Evolutionary conservation across 805 yeast species (phyloP).

Genomic region (Teunomyces barrocoloradensis): DNA sequence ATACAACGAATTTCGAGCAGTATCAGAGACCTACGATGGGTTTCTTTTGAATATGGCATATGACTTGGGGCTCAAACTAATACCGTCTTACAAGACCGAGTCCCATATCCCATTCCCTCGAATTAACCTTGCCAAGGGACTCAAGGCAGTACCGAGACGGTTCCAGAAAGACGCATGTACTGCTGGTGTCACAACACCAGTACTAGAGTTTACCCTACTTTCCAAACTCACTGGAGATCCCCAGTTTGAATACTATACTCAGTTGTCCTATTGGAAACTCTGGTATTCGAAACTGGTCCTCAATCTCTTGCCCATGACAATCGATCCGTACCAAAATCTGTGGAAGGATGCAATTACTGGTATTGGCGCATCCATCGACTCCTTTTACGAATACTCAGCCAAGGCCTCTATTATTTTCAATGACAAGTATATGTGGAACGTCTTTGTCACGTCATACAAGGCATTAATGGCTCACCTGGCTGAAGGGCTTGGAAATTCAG

Average conservation of each 20-base stretch:
- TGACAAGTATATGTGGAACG: slow-evolving; percentile 63
- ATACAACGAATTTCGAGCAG: slow-evolving; percentile 33
- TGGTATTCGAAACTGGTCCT: slow-evolving; percentile 66
- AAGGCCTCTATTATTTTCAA: slow-evolving; percentile 69
- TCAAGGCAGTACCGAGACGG: slow-evolving; percentile 39
- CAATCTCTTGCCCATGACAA: slow-evolving; percentile 74
- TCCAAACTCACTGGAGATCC: slow-evolving; percentile 74
- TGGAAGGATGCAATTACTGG: slow-evolving; percentile 69
- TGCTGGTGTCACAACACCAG: slow-evolving; percentile 83
- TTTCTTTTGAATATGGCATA: slow-evolving; percentile 67
- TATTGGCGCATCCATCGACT: slow-evolving; percentile 88
- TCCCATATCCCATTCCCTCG: slow-evolving; percentile 77
- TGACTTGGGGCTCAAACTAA: slow-evolving; percentile 69
- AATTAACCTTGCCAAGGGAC: slow-evolving; percentile 61
- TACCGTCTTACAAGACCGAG: slow-evolving; percentile 66
- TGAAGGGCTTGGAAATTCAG: slow-evolving; percentile 18
- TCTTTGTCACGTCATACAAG: slow-evolving; percentile 48
- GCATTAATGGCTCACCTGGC: slow-evolving; percentile 50
- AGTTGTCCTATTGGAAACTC: slow-evolving; percentile 60
- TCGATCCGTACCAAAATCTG: slow-evolving; percentile 55
- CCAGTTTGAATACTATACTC: slow-evolving; percentile 61
- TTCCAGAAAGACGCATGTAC: slow-evolving; percentile 70
- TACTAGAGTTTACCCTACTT: slow-evolving; percentile 74
- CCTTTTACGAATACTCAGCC: slow-evolving; percentile 84
- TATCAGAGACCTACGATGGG: slow-evolving; percentile 58